phyloP scores from a whole-genome alignment of 2,329 filamentous ascomycete species.

The Pseudopithomyces maydicus region DNA sequence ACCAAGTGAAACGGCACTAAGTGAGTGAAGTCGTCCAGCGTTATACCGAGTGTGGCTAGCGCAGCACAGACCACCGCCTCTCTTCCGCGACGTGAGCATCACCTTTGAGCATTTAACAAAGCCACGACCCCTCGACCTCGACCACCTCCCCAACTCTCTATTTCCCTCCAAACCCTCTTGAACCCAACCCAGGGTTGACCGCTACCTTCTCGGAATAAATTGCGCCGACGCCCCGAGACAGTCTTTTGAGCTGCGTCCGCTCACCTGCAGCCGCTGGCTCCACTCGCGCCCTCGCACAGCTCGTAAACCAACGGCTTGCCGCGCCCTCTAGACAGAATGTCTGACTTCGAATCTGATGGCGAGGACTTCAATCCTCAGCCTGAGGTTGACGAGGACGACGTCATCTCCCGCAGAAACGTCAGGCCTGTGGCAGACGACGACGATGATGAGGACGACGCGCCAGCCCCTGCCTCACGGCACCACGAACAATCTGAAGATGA shows the following conservation, averaged over 20 bases:
- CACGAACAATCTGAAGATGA: neutral
- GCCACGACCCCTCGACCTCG: neutral
- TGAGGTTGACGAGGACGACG: slow-evolving; percentile 5
- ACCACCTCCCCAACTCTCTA: neutral
- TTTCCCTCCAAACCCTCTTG: neutral
- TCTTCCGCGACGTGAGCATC: neutral
- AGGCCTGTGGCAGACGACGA: slow-evolving; percentile 1
- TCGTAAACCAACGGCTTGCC: neutral
- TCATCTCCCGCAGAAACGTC: neutral
- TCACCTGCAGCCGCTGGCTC: neutral
- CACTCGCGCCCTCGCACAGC: neutral
- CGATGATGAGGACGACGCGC: neutral
- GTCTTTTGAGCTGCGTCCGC: neutral
- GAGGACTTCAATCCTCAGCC: slow-evolving; percentile 8
- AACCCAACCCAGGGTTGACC: neutral
- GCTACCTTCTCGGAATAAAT: neutral
- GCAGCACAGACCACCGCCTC: neutral
- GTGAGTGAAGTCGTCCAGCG: neutral
- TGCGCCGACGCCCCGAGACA: neutral
- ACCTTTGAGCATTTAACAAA: slow-evolving; percentile 4
- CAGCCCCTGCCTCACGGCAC: neutral
- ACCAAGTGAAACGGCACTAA: neutral
- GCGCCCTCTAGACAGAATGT: neutral
- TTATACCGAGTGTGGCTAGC: neutral
- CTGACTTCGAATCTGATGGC: slow-evolving; percentile 5